Evolutionary conservation across 1,284 basidiomycete species (phyloP), one percentile per base, ranked within the genome.

Genomic region (Anthracocystis panici-leucophaei): DNA sequence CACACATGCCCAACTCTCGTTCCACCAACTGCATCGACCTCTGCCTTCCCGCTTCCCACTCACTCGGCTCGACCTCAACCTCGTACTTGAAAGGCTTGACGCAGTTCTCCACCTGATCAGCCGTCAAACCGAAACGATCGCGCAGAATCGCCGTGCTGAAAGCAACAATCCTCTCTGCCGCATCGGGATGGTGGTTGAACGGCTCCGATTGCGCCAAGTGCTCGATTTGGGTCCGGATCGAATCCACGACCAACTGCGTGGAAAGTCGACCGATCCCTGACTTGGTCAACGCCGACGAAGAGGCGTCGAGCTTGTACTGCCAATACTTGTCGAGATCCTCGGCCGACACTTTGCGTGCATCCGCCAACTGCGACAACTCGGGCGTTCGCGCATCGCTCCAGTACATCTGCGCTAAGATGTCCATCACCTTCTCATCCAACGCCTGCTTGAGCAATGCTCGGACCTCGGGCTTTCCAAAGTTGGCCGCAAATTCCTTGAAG

Each of bases 71-170:
- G 6, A 89, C 86, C 73, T 89, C 88, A 18, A 95, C 90, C 81
- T 95, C 94, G 85, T 97, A 97, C 88, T 99, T 98, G 90, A 91
- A 98, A 33, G 97, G 97, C 87, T 99, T 99, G 88, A 99, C 97
- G 86, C 94, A 97, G 87, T 99, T 99, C 88, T 99, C 97, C 9
- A 99, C 97, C 87, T 99, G 96, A 85, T 99, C 97, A 1, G 94
- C 92, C 4, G 97, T 95, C 59, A 97, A 87, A 10, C 93, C 92
- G 68, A 97, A 92, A 3, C 96, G 90, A 81, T 97, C 95, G 52
- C 95, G 89, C 62, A 99, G 87, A 80, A 99, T 96, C 81, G 89
- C 91, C 85, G 97, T 94, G 16, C 93, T 93, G 85, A 97, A 97
- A 79, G 95, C 90, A 59, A 93, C 89, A 64, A 99, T 91, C 20